Percentiles rank a stretch among this genome's conserved stretches.
Conservation (phyloP, 331 rosid genomes). For the Rhamnella rubrinervis region DNA sequence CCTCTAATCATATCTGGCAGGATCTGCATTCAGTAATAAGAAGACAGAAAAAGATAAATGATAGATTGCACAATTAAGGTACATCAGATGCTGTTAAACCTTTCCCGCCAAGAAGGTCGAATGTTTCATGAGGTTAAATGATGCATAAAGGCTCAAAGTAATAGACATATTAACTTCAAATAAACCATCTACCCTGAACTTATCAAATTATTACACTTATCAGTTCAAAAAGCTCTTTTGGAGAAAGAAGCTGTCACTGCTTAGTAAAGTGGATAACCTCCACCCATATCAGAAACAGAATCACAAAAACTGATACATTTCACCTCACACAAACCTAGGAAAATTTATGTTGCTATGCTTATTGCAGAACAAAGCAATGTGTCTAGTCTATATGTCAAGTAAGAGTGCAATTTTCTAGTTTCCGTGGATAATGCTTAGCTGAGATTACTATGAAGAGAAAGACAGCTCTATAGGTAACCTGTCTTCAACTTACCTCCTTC, state of each 20-base stretch:
- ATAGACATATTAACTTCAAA: background rate
- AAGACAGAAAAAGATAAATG: constrained; percentile 20
- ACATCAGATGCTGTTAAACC: constrained; percentile 2
- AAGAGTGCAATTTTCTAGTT: too few relatives aligned
- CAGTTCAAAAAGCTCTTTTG: background rate
- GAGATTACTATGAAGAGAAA: too few relatives aligned
- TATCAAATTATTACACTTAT: background rate
- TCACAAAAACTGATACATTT: background rate
- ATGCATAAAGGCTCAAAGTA: background rate
- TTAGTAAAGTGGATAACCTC: background rate
- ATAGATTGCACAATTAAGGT: background rate
- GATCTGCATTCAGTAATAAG: constrained; percentile 64
- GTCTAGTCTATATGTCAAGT: too few relatives aligned
- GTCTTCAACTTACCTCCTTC: constrained; percentile 54
- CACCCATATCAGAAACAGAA: background rate
- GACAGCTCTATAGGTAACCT: background rate
- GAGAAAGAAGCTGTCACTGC: too few relatives aligned
- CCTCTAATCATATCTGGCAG: constrained; percentile 72
- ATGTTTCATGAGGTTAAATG: background rate
- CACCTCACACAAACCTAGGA: too few relatives aligned
- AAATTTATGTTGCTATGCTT: too few relatives aligned
- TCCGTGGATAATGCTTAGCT: too few relatives aligned
- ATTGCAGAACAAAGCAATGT: too few relatives aligned
- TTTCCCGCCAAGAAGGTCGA: background rate
- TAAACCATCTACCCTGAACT: background rate